phyloP scores from a whole-genome alignment of 768 basidiomycete species.

The Suillus tomentosus region DNA sequence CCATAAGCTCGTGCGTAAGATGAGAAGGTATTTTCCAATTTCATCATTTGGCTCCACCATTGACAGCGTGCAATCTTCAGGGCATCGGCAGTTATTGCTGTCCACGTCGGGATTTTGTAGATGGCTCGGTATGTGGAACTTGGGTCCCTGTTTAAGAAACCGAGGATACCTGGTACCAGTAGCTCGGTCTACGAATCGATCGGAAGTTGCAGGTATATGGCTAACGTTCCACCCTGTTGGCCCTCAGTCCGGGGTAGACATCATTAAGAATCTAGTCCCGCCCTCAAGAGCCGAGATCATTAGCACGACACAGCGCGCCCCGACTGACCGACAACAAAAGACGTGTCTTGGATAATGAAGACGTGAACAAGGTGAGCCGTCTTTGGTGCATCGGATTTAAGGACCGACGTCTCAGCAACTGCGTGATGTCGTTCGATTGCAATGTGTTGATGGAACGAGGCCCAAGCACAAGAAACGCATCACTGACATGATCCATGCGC shows the following conservation, averaged over 20 bases:
- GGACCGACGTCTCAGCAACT: too few relatives aligned
- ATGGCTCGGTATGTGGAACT: not conserved
- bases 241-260: not conserved
- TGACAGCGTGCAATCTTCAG: not conserved
- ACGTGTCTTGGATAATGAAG: not conserved
- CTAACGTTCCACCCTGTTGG: not conserved
- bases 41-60: not conserved
- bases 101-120: not conserved
- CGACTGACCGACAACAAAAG: not conserved
- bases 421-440: too few relatives aligned
- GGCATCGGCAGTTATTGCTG: not conserved
- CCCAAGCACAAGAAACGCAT: too few relatives aligned
- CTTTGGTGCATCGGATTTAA: too few relatives aligned
- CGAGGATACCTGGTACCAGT: not conserved
- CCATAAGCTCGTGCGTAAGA: not conserved
- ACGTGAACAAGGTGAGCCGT: not conserved
- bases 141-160: not conserved
- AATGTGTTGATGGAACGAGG: too few relatives aligned
- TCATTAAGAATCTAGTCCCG: not conserved
- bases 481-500: too few relatives aligned
- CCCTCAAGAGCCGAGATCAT: not conserved
- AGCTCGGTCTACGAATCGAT: not conserved
- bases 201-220: not conserved
- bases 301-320: not conserved
- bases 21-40: not conserved